phyloP scores from a whole-genome alignment of 2,329 filamentous ascomycete genomes.

The Ambrosiella xylebori region DNA sequence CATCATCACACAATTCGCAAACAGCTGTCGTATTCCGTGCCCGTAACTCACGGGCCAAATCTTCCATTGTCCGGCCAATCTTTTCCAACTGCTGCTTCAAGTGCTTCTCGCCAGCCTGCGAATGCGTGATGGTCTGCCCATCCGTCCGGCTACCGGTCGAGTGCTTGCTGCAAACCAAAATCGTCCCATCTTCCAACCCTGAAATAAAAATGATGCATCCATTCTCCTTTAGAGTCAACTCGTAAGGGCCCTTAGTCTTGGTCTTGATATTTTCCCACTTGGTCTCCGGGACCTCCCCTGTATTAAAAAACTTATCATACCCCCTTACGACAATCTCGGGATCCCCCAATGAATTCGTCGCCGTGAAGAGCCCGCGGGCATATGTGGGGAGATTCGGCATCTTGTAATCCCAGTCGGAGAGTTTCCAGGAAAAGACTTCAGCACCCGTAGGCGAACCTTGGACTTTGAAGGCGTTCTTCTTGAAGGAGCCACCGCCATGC shows the following conservation, averaged over 20 bases:
- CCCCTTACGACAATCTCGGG: slow-evolving; percentile 73
- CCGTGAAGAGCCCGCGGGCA: slow-evolving; percentile 88
- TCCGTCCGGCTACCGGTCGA: slow-evolving; percentile 72
- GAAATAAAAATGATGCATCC: slow-evolving; percentile 99
- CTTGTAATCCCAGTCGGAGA: slow-evolving; percentile 96
- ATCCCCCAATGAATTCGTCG: slow-evolving; percentile 37
- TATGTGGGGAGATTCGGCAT: slow-evolving; percentile 71
- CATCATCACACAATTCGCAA: slow-evolving; percentile 88
- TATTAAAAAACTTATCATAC: slow-evolving; percentile 99
- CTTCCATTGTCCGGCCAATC: slow-evolving; percentile 60
- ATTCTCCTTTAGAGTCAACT: slow-evolving; percentile 94
- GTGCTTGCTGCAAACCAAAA: slow-evolving; percentile 98
- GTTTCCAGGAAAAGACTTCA: slow-evolving; percentile 75
- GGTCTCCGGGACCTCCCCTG: slow-evolving; percentile 64
- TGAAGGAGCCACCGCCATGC: slow-evolving; percentile 47
- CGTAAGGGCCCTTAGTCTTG: slow-evolving; percentile 73
- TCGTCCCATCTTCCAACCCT: slow-evolving; percentile 70
- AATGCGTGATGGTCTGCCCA: slow-evolving; percentile 55
- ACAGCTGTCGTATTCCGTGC: slow-evolving; percentile 82
- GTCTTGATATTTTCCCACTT: slow-evolving; percentile 63
- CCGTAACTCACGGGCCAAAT: slow-evolving; percentile 61
- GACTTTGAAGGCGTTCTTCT: slow-evolving; percentile 63
- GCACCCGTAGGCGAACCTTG: slow-evolving; percentile 43
- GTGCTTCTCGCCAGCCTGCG: slow-evolving; percentile 65
- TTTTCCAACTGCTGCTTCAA: slow-evolving; percentile 61